Base-by-base conservation (phyloP, 2,329 filamentous ascomycete species). In the Mollisia scopiformis region DNA sequence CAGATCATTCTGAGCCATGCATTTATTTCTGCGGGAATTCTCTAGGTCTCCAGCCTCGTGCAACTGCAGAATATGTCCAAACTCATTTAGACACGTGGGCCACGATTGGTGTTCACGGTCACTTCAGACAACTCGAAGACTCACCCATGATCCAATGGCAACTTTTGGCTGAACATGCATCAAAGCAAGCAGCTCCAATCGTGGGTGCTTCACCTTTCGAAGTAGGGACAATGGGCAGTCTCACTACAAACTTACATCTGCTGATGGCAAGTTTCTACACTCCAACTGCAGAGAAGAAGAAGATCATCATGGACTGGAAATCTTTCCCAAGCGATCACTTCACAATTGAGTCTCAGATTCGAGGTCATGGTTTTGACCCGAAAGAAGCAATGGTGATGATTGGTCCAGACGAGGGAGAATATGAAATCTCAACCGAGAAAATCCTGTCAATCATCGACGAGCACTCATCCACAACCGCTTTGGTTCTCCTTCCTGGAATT, bases 1-100 rank as follows among this genome's bases (percentile, higher is more conserved):
- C 25, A 56, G 19, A 35, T 62, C 57, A 62, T 60, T 63, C 67
- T n/a, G 77, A 80, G 28, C 77, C 78, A 51, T 84, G 82, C 61
- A 88, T 92, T 61, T 97, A 97, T 75, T 87, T 97, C 65, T 94
- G 92, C 67, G 93, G 93, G 59, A 96, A 97, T 78, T 96, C 92
- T 0, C 83, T 97, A 1, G 93, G 93, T 37, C 84, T 94, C 3
- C 93, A 97, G 74, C 92, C 93, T 47, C 86, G 84, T 63, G 83
- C 84, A 14, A 87, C 88, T 0, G 80, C 84, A 19, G 78, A 82
- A 16, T 88, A 91, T 64, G 77, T 96, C 63, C 80, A 88, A 49
- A 83, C 86, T 5, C 92, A 96, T 67, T 83, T 96, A 1, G 84
- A 89, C 63, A 92, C 91, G 3, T 97, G 93, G 93, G 89, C 89